Conservation (phyloP, 202 grass and related monocot species). For the Eragrostis tef region DNA sequence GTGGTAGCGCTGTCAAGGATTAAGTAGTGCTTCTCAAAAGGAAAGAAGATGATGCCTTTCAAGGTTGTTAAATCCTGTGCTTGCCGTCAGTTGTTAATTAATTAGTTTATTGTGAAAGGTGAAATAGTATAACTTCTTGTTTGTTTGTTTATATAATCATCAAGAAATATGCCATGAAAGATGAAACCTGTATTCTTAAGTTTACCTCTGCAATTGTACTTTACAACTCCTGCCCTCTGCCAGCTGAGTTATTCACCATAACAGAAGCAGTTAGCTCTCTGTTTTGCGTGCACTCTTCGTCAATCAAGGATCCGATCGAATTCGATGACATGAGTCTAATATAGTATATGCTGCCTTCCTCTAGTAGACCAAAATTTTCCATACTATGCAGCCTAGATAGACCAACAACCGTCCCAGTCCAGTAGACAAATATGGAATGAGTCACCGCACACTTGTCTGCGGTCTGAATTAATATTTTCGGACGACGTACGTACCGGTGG, state of each 20-base stretch:
- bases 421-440: not conserved
- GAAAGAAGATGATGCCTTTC: slow-evolving; percentile 19
- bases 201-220: not conserved
- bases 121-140: not conserved
- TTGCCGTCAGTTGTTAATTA: not conserved
- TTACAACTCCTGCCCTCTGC: not conserved
- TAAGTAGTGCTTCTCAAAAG: not conserved
- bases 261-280: not conserved
- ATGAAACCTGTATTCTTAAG: not conserved
- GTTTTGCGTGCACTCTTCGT: slow-evolving; percentile 18
- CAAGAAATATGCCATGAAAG: not conserved
- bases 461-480: slow-evolving; percentile 17
- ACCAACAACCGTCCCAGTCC: not conserved
- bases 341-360: no score
- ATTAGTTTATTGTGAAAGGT: slow-evolving; percentile 4
- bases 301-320: slow-evolving; percentile 2
- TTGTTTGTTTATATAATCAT: not conserved
- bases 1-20: slow-evolving; percentile 41
- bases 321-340: not conserved
- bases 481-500: slow-evolving; percentile 15
- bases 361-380: no score
- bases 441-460: slow-evolving; percentile 35
- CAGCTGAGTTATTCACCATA: slow-evolving; percentile 16
- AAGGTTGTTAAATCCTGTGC: slow-evolving; percentile 28
- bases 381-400: slow-evolving; percentile 37